Conservation (phyloP, 2,329 filamentous ascomycete genomes). For the Penicillium paneum region DNA sequence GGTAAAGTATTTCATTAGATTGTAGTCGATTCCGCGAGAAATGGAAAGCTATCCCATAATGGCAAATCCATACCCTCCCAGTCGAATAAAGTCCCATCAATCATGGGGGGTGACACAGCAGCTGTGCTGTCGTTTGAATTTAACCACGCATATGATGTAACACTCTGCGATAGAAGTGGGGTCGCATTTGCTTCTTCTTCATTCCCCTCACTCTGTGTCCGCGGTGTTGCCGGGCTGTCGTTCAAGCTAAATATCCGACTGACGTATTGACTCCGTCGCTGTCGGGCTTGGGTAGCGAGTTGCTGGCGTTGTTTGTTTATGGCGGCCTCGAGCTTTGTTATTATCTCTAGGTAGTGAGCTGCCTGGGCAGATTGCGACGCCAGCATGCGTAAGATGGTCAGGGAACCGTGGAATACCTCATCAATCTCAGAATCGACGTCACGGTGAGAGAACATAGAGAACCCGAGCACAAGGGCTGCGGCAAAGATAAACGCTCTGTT, state of each 20-base stretch:
- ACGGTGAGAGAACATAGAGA: slow-evolving; percentile 54
- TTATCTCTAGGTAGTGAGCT: slow-evolving; percentile 56
- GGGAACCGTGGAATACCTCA: slow-evolving; percentile 50
- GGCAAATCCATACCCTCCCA: slow-evolving; percentile 37
- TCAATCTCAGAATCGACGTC: slow-evolving; percentile 41
- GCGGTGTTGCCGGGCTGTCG: slow-evolving; percentile 11
- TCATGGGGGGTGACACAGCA: slow-evolving; percentile 13
- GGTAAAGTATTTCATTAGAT: slow-evolving; percentile 6
- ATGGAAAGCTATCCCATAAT: slow-evolving; percentile 38
- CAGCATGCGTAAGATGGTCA: slow-evolving; percentile 50
- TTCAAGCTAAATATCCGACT: slow-evolving; percentile 37
- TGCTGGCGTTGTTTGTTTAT: slow-evolving; percentile 44
- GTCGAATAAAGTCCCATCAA: slow-evolving; percentile 22
- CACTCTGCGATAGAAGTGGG: slow-evolving; percentile 4
- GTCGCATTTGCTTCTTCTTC: slow-evolving; percentile 5
- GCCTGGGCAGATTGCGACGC: slow-evolving; percentile 54
- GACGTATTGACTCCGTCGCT: slow-evolving; percentile 34
- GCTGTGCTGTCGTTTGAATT: slow-evolving; percentile 9
- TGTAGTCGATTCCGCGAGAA: slow-evolving; percentile 22
- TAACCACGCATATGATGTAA: slow-evolving; percentile 17
- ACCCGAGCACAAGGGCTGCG: slow-evolving; percentile 56
- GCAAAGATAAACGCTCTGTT: slow-evolving; percentile 54
- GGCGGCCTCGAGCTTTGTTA: slow-evolving; percentile 48
- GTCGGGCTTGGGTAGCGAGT: slow-evolving; percentile 25
- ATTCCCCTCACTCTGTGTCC: slow-evolving; percentile 1